These are phyloP conservation scores for Pleurotus citrinopileatus DNA, from an alignment of 768 basidiomycete species.

Conservation along the genomic window DNA sequence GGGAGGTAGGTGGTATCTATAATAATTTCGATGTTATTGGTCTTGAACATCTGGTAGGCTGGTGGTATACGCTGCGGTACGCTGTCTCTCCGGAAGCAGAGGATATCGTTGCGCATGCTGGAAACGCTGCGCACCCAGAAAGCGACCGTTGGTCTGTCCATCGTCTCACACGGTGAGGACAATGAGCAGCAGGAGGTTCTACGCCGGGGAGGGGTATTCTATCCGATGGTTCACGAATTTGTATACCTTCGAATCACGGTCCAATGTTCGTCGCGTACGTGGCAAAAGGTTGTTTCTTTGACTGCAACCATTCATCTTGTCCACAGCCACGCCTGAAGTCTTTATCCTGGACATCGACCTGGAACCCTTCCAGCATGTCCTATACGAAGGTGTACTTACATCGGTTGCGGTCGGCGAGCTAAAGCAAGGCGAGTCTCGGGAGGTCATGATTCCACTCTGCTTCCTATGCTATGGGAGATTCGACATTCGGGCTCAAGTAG, in stretches of 20 bases:
- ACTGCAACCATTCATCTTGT: background rate
- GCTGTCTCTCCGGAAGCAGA: conserved; percentile 73
- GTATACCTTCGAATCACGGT: conserved; percentile 55
- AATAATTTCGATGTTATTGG: background rate
- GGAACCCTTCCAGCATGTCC: conserved; percentile 60
- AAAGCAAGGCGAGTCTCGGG: conserved; percentile 46
- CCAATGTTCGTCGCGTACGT: conserved; percentile 68
- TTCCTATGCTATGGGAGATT: conserved; percentile 75
- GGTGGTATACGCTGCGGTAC: conserved; percentile 76
- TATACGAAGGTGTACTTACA: conserved; percentile 64
- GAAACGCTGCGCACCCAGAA: conserved; percentile 70
- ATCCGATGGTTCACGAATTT: conserved; percentile 58
- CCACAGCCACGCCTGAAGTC: conserved; percentile 46
- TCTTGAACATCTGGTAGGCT: conserved; percentile 43
- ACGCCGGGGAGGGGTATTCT: conserved; percentile 39
- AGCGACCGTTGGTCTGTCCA: conserved; percentile 54
- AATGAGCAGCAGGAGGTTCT: conserved; percentile 15
- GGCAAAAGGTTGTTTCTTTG: background rate
- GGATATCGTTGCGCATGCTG: conserved; percentile 78
- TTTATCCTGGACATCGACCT: conserved; percentile 53
- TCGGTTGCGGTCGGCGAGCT: conserved; percentile 68
- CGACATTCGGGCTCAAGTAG: conserved; percentile 44
- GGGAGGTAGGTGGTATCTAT: conserved; percentile 59
- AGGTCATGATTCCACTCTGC: conserved; percentile 57
- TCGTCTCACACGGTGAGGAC: conserved; percentile 31